phyloP scores from a whole-genome alignment of 2,329 filamentous ascomycete species.

The Pseudonectria foliicola region DNA sequence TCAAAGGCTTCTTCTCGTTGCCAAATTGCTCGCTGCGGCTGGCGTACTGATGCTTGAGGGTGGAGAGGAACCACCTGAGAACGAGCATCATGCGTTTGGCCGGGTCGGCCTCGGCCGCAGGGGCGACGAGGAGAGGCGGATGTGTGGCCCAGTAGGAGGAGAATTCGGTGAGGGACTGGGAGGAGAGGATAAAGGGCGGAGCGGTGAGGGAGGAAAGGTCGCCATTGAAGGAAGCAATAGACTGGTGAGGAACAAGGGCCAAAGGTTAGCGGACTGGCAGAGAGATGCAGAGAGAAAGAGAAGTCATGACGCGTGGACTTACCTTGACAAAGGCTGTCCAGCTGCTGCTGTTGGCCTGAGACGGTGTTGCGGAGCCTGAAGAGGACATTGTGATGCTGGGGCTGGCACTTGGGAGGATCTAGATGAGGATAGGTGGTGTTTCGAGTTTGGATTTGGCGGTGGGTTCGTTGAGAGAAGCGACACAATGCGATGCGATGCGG shows the following conservation, averaged over 20 bases:
- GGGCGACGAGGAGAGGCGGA: conserved; percentile 70
- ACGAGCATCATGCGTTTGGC: conserved; percentile 79
- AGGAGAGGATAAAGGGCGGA: conserved; percentile 74
- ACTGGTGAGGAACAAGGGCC: conserved; percentile 34
- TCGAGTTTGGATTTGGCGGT: not conserved
- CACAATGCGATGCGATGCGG: conserved; percentile 1
- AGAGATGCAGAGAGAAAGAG: conserved; percentile 1
- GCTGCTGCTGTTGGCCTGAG: conserved; percentile 37
- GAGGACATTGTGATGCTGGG: conserved; percentile 22
- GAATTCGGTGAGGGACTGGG: conserved; percentile 72
- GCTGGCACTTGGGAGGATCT: not conserved
- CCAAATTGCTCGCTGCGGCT: conserved; percentile 70
- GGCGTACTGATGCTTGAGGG: conserved; percentile 78
- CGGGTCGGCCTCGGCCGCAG: conserved; percentile 70
- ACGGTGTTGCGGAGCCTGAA: conserved; percentile 20
- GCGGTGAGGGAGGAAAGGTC: conserved; percentile 75
- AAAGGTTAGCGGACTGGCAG: conserved; percentile 6
- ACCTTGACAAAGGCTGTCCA: conserved; percentile 50
- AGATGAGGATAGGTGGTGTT: not conserved
- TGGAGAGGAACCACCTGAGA: conserved; percentile 94
- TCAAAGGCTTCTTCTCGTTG: conserved; percentile 96
- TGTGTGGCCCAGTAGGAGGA: conserved; percentile 79
- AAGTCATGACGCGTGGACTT: conserved; percentile 4
- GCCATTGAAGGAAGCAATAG: conserved; percentile 74
- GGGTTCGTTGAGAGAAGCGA: not conserved